phyloP scores from a whole-genome alignment of 495 filamentous ascomycete species.

The Penicillium canescens region DNA sequence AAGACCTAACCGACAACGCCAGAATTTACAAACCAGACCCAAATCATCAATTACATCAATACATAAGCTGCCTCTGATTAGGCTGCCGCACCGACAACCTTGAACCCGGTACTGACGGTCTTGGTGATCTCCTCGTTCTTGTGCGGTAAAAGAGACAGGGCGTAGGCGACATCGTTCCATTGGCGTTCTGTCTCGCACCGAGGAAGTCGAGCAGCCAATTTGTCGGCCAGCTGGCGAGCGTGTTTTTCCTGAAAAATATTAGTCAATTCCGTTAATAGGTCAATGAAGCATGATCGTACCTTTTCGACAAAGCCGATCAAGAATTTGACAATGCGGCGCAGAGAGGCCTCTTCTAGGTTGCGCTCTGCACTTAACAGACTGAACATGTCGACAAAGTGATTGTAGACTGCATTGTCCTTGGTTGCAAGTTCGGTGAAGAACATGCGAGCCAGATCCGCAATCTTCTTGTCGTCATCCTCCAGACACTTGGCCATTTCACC shows the following conservation, averaged over 20 bases:
- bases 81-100: conserved; percentile 70
- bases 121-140: conserved; percentile 98
- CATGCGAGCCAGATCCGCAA: conserved; percentile 92
- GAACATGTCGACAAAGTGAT: conserved; percentile 99
- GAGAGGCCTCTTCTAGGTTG: conserved; percentile 76
- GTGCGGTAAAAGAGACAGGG: conserved; percentile 83
- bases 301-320: conserved; percentile 95
- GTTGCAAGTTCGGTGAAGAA: conserved; percentile 97
- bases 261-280: not conserved
- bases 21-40: not conserved
- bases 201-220: conserved; percentile 82
- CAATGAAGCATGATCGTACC: conserved; percentile 51
- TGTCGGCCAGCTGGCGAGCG: conserved; percentile 91
- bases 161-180: conserved; percentile 96
- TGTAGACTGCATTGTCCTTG: conserved; percentile 99
- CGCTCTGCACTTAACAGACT: conserved; percentile 81
- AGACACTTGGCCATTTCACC: conserved; percentile 99
- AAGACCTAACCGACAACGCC: conserved; percentile 1
- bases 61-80: conserved; percentile 4
- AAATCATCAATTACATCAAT: conserved; percentile 19
- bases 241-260: conserved; percentile 77
- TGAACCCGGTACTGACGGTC: conserved; percentile 78
- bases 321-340: conserved; percentile 87
- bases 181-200: conserved; percentile 91
- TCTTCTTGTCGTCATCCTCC: conserved; percentile 90